Evolutionary conservation across 2,329 filamentous ascomycete genomes (phyloP), one percentile per base, ranked within the genome.

Genomic region (Fusarium sp.): DNA sequence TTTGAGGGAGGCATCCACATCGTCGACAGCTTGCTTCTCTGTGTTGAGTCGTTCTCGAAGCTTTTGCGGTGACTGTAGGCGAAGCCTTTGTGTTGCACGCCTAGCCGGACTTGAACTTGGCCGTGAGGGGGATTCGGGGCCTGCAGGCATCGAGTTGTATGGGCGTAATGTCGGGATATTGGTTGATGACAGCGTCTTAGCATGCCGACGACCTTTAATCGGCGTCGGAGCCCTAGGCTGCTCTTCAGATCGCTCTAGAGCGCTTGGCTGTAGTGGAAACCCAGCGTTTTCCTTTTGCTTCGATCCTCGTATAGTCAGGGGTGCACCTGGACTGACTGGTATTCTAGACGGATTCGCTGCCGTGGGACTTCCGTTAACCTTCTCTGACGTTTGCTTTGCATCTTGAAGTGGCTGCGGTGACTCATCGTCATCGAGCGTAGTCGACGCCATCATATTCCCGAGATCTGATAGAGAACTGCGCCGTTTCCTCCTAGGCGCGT

Each of bases 391-490:
- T 61, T 82, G 77, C 66, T 82, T 80, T 72, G 82, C 79, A 65
- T 81, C 74, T 62, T 81, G 80, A 19, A 86, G 73, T 3, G 83
- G 82, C 71, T 82, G 80, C 13, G 79, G 65, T 9, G 76, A 62
- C 42, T 74, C 72, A 25, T 73, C 66, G 1, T 76, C 72, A 21
- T 76, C 73, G 11, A 88, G 75, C 10, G 79, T 83, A 9, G 88
- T 81, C 51, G 85, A 82, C 36, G 82, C 83, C 76, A 94, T 88
- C 15, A 91, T 79, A 52, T 80, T 83, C 66, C 87, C 90, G 43
- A 98, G 81, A 73, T 98, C 94, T 5, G 93, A 97, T 37, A 98
- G 78, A 23, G 93, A 97, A 77, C 93, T 97, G 72, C 94, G 88
- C 51, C 94, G 85, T 79, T 96, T 97, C 63, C 88, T 93, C 72